phyloP scores from a whole-genome alignment of 805 yeast genomes.

The Kodamaea restingae region DNA sequence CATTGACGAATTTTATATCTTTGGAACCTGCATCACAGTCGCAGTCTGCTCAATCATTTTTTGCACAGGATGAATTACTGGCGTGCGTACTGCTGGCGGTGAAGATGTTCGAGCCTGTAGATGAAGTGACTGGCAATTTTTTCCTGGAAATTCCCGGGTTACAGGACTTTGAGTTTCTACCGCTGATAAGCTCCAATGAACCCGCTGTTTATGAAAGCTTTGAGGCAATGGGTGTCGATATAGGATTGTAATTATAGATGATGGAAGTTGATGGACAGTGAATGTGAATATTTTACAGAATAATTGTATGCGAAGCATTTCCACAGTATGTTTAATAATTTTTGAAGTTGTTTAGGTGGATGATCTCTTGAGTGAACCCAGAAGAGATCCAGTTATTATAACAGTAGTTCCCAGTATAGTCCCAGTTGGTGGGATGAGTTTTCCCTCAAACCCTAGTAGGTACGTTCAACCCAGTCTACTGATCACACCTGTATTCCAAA shows the following conservation, averaged over 20 bases:
- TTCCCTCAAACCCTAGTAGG: too few species aligned
- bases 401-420: too few species aligned
- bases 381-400: too few species aligned
- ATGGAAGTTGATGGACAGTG: too few species aligned
- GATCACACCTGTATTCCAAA: too few species aligned
- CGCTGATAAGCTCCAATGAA: neutral
- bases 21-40: neutral
- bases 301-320: neutral
- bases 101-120: neutral
- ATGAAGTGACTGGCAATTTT: neutral
- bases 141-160: constrained; percentile 1
- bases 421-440: too few species aligned
- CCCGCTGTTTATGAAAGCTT: neutral
- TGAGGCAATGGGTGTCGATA: constrained; percentile 2
- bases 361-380: too few species aligned
- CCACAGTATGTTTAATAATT: too few species aligned
- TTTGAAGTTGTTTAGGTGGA: too few species aligned
- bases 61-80: constrained; percentile 1
- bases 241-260: constrained; percentile 3
- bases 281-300: neutral
- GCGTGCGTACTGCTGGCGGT: constrained; percentile 1
- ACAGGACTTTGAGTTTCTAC: neutral
- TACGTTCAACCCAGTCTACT: too few species aligned
- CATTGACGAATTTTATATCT: neutral
- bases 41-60: constrained; percentile 1